Evolutionary conservation across 2,329 filamentous ascomycete species (phyloP).

Genomic region (Scleromitrula shiraiana): DNA sequence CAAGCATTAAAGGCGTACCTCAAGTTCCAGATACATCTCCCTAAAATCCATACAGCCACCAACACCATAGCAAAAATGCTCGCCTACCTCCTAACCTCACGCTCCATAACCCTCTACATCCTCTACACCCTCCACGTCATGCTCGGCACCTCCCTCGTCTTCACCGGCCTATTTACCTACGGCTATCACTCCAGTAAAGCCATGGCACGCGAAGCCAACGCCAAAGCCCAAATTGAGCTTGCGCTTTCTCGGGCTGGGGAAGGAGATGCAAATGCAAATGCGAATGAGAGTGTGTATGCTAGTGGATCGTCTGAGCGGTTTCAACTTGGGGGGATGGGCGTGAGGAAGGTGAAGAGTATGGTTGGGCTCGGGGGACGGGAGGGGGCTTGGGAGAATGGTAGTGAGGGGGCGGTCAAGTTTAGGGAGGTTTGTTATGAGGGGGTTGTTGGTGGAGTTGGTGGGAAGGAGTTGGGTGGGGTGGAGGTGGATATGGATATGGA

Average conservation of each 20-base stretch:
- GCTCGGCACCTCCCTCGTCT: conserved; percentile 7
- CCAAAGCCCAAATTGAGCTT: not conserved
- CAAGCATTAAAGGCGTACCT: no score
- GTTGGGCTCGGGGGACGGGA: not conserved
- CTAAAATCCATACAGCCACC: not conserved
- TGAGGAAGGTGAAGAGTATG: conserved; percentile 1
- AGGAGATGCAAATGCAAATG: not conserved
- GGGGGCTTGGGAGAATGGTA: not conserved
- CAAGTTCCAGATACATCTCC: no score
- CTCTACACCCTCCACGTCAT: conserved; percentile 8
- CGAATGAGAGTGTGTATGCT: no score
- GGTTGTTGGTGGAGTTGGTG: not conserved
- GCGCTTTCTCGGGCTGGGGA: not conserved
- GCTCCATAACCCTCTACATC: conserved; percentile 6
- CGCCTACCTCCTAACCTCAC: conserved; percentile 7
- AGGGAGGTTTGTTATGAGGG: conserved; percentile 1
- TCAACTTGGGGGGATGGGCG: no score
- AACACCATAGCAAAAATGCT: not conserved
- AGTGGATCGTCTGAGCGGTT: not conserved
- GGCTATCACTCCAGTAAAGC: conserved; percentile 6
- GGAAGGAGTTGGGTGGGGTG: not conserved
- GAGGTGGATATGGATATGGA: not conserved
- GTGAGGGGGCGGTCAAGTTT: not conserved
- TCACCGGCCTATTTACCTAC: conserved; percentile 5
- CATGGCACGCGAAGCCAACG: not conserved